Evolutionary conservation across 2,329 filamentous ascomycete species (phyloP), one percentile per base, ranked within the genome.

Genomic region (Beauveria caledonica): DNA sequence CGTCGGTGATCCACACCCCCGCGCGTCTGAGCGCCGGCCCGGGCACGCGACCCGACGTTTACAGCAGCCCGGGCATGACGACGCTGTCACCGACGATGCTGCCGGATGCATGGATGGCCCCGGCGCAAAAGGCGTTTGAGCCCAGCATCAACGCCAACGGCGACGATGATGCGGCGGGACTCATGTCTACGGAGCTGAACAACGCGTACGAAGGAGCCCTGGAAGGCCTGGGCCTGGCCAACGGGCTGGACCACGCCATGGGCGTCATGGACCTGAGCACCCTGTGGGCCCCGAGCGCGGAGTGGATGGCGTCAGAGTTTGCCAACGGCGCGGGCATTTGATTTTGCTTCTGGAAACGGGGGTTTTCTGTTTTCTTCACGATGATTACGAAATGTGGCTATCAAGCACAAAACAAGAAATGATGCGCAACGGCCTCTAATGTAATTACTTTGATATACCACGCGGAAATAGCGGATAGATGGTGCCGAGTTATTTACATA

Each of bases 161-260:
- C n/a, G 42, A 29, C 3, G 23, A 25, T 2, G 45, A 42, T 6
- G 40, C 58, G 3, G 29, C 42, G 4, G 58, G 23, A 5, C 29
- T 60, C 3, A 21, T 39, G 4, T 56, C 59, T 13, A 51, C 44
- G 8, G 77, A 79, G 61, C 72, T 79, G n/a, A 80, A 79, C 53
- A 80, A 78, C 44, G 77, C 78, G 0, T 80, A 80, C 51, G 78
- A 80, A 58, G 78, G 78, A 2, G 76, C 77, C 0, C 71, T 79
- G 58, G 78, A 79, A 51, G 75, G 75, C 0, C 70, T 80, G 1
- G 77, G 78, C 27, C 71, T 79, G 23, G 78, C 78, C 21, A 72
- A 76, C 29, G 77, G 76, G 19, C 72, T 75, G 3, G 73, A 74
- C 33, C 71, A 72, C 46, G 69, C 74, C 1, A 78, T 79, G 64